Evolutionary conservation across 1,284 basidiomycete genomes (phyloP).

Genomic region (Agroathelia rolfsii): DNA sequence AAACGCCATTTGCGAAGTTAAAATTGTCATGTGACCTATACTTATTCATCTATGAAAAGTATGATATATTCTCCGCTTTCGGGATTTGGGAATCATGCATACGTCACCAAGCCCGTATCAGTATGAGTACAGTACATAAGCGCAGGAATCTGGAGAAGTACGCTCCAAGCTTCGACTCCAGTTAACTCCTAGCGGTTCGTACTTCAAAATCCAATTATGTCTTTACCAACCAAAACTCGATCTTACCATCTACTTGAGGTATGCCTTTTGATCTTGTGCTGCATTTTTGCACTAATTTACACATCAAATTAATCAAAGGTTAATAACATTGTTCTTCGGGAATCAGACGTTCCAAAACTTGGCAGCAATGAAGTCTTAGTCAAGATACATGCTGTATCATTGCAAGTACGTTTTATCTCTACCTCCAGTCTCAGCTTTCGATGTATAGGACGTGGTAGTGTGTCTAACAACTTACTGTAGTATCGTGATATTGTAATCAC

Average conservation of each 20-base stretch:
- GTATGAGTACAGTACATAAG: too few relatives aligned
- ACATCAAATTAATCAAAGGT: constrained; percentile 14
- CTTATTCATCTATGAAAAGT: too few relatives aligned
- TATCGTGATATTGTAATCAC: constrained; percentile 34
- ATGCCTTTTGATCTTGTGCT: neutral
- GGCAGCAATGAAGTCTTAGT: constrained; percentile 34
- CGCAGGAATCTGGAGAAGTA: too few relatives aligned
- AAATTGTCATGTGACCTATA: too few relatives aligned
- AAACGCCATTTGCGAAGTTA: too few relatives aligned
- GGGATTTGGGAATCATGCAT: too few relatives aligned
- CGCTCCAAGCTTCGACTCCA: too few relatives aligned
- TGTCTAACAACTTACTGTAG: constrained; percentile 14
- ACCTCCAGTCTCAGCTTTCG: neutral
- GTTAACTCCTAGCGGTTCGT: too few relatives aligned
- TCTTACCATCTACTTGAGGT: constrained; percentile 23
- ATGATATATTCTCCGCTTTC: too few relatives aligned
- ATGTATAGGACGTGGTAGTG: too few relatives aligned
- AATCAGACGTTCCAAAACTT: constrained; percentile 22
- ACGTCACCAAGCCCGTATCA: too few relatives aligned
- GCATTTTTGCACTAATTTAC: neutral
- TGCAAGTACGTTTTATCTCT: constrained; percentile 24
- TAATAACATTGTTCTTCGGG: constrained; percentile 24
- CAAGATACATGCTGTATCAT: constrained; percentile 41
- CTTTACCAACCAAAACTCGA: constrained; percentile 20
- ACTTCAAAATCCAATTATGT: too few relatives aligned